Evolutionary conservation across 768 basidiomycete genomes (phyloP), one percentile per base, ranked within the genome.

Genomic region (Omphalotus guepiniiformis): DNA sequence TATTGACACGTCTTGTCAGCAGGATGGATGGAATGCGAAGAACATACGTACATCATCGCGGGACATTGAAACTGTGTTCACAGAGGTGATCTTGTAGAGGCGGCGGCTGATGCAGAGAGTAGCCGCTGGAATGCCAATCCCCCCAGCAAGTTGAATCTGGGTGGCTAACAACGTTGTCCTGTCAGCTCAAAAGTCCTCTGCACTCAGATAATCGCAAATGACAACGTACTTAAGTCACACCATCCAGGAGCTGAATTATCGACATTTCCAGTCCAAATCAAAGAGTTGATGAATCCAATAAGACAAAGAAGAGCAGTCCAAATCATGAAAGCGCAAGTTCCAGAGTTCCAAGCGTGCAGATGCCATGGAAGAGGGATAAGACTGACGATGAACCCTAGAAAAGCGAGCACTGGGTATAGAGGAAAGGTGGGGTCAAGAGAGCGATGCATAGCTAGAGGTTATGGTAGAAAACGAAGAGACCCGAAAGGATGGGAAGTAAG

Each of bases 331-430:
- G 57, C 51, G 18, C 66, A 56, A 7, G 65, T 69, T 13, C 65
- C 68, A 19, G 62, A 50, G 42, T 73, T 65, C 11, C 51, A 53
- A 15, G 50, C 73, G 65, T 72, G 63, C 15, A 77, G 56, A 53
- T 84, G 83, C 73, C 76, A 78, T 18, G 75, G 71, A 3, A 78
- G 58, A 6, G 82, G 78, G 7, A 81, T 66, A 22, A 73, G 52
- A 3, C 63, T 66, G 1, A 76, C 52, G 16, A 79, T 6, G 50
- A 77, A 74, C 4, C 73, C 70, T 3, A 75, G 28, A 42, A 79
- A 79, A 16, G 76, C 57, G 39, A 65, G 58, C 5, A 60, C 48
- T 2, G 72, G 61, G 52, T 68, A 75, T 3, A 75, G 52, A 19
- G 66, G 66, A 40, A 63, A 68, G 1, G 62, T 60, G 0, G 57